Percentiles rank a stretch among this genome's conserved stretches.
Conservation (phyloP, 176 grass and related monocot genomes). For the Carex littledalei region DNA sequence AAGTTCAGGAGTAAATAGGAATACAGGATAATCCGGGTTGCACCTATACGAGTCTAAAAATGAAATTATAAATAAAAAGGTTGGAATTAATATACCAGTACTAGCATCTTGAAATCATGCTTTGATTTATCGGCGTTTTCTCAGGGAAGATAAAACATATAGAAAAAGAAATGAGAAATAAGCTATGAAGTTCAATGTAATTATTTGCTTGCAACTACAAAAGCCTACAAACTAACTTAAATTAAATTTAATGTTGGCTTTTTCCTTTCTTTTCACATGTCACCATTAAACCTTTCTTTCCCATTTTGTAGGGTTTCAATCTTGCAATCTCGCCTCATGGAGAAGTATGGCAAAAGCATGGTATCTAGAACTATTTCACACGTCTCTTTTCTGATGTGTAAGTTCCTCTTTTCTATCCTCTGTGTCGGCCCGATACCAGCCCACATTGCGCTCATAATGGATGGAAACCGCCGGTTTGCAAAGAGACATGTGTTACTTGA, state of each 20-base stretch:
- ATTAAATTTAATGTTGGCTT: background rate
- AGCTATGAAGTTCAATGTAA: background rate
- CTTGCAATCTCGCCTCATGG: background rate
- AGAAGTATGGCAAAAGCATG: background rate
- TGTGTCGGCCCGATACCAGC: constrained; percentile 66
- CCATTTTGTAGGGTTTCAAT: background rate
- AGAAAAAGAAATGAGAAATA: background rate
- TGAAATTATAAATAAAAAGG: background rate
- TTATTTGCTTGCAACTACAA: background rate
- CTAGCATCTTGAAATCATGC: too few relatives aligned
- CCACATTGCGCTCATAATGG: constrained; percentile 82
- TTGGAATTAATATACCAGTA: too few relatives aligned
- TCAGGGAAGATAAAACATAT: background rate
- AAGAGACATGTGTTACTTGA: constrained; percentile 29
- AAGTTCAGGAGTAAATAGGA: background rate
- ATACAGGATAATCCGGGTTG: too few relatives aligned
- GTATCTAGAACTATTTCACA: background rate
- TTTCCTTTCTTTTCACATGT: background rate
- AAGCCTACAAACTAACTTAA: background rate
- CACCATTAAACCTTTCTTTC: background rate
- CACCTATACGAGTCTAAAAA: background rate
- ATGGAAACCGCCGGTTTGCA: constrained; percentile 81
- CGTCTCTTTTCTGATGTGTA: constrained; percentile 29
- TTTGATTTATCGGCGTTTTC: background rate
- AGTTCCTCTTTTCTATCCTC: constrained; percentile 48